Evolutionary conservation across 495 filamentous ascomycete species (phyloP).

Genomic region (Xylaria scruposa): DNA sequence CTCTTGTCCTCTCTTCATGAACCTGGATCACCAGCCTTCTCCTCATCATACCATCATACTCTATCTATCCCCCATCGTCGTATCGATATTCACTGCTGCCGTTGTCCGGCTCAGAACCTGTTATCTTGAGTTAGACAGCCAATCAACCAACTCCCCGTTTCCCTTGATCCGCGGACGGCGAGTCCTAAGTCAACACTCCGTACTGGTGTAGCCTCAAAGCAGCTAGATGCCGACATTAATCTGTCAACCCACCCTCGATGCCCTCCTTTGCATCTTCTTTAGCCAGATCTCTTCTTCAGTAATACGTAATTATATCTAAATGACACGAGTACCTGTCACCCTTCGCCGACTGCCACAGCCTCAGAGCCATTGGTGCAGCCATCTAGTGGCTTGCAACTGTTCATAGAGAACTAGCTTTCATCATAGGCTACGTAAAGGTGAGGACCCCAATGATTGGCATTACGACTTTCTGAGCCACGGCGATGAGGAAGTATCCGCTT

Average conservation of each 20-base stretch:
- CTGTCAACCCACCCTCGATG: background rate
- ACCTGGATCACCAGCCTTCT: background rate
- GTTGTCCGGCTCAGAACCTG: background rate
- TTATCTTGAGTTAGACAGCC: background rate
- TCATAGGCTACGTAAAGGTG: background rate
- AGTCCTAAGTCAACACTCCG: background rate
- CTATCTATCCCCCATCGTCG: background rate
- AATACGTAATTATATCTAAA: background rate
- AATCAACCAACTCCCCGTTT: background rate
- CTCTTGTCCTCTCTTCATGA: background rate
- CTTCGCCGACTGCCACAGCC: conserved; percentile 4
- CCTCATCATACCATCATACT: background rate
- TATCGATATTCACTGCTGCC: background rate
- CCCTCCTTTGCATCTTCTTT: conserved; percentile 4
- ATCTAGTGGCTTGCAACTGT: background rate
- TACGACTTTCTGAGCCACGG: background rate
- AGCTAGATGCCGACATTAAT: background rate
- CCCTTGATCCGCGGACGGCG: background rate
- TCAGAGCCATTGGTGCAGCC: background rate
- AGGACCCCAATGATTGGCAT: background rate
- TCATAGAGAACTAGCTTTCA: background rate
- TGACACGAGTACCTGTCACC: background rate
- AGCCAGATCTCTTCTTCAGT: background rate
- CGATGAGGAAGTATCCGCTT: background rate
- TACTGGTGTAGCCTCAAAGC: background rate